These are phyloP conservation scores for Pistacia atlantica DNA, from an alignment of 345 rosid species.

Conservation along the genomic window DNA sequence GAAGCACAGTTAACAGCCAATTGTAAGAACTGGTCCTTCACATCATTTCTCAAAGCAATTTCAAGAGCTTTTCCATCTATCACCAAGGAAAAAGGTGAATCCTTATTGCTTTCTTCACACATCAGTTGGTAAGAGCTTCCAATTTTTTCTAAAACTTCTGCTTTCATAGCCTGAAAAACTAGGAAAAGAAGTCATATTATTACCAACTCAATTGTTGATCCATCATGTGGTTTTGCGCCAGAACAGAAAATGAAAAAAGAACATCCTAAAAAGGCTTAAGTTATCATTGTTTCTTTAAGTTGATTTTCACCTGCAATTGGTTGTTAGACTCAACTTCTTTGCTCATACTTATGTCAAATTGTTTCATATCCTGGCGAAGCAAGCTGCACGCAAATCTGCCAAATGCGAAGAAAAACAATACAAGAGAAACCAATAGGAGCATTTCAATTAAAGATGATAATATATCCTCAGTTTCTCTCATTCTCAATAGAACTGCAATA, in stretches of 20 bases:
- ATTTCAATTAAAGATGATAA: slow-evolving; percentile 2
- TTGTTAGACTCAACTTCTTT: slow-evolving; percentile 30
- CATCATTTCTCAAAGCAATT: slow-evolving; percentile 53
- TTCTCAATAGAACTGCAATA: not conserved
- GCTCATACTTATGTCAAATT: slow-evolving; percentile 46
- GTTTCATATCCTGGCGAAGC: slow-evolving; percentile 77
- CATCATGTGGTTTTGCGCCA: not conserved
- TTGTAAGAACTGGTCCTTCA: slow-evolving; percentile 63
- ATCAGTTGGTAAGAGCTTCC: slow-evolving; percentile 47
- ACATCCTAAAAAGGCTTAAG: not conserved
- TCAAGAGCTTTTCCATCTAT: slow-evolving; percentile 75
- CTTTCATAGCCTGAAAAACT: slow-evolving; percentile 53
- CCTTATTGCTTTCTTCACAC: slow-evolving; percentile 42
- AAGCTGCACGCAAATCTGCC: slow-evolving; percentile 83
- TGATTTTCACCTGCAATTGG: slow-evolving; percentile 31
- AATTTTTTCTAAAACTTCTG: slow-evolving; percentile 53
- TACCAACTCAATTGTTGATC: slow-evolving; percentile 11
- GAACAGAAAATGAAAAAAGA: not conserved
- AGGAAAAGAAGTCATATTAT: slow-evolving; percentile 14
- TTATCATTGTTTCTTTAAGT: slow-evolving; percentile 8
- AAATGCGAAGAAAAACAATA: slow-evolving; percentile 15
- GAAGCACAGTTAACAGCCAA: slow-evolving; percentile 83
- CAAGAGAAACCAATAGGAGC: not conserved
- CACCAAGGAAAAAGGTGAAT: slow-evolving; percentile 66
- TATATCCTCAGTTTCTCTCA: not conserved